Conservation (phyloP, 1,284 basidiomycete genomes). For the Trametes polyzona region DNA sequence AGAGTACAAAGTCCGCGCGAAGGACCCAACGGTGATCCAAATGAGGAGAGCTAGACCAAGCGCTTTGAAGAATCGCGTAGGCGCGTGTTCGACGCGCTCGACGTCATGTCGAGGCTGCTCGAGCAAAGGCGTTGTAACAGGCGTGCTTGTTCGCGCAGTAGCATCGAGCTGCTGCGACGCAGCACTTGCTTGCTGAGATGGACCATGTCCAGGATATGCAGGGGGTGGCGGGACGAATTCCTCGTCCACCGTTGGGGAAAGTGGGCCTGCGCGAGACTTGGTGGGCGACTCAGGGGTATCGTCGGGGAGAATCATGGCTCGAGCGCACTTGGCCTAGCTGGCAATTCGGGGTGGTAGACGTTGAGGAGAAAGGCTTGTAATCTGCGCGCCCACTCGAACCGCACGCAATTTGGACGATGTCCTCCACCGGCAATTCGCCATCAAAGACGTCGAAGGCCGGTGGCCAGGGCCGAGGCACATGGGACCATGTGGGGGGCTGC, state of each 20-base stretch:
- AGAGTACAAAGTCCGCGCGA: conserved; percentile 26
- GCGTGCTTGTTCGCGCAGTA: conserved; percentile 9
- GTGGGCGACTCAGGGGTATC: conserved; percentile 29
- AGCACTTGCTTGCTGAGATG: conserved; percentile 8
- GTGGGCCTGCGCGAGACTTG: conserved; percentile 21
- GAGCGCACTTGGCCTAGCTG: neutral
- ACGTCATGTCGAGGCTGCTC: conserved; percentile 6
- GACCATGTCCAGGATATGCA: conserved; percentile 24
- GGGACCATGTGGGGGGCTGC: conserved; percentile 6
- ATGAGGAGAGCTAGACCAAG: conserved; percentile 32
- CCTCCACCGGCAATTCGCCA: neutral
- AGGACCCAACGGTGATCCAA: conserved; percentile 27
- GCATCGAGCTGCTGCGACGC: conserved; percentile 10
- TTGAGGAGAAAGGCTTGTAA: neutral
- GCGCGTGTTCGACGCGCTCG: conserved; percentile 22
- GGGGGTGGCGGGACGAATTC: conserved; percentile 23
- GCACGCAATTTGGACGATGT: neutral
- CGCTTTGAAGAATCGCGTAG: conserved; percentile 33
- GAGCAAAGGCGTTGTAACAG: conserved; percentile 1
- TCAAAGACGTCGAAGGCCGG: neutral
- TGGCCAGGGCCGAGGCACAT: conserved; percentile 5
- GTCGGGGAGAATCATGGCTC: conserved; percentile 36
- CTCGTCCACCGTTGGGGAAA: conserved; percentile 12
- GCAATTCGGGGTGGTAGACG: neutral
- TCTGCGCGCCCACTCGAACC: neutral